Evolutionary conservation across 1,284 basidiomycete species (phyloP).

Genomic region (Trichosporon coremiiforme): DNA sequence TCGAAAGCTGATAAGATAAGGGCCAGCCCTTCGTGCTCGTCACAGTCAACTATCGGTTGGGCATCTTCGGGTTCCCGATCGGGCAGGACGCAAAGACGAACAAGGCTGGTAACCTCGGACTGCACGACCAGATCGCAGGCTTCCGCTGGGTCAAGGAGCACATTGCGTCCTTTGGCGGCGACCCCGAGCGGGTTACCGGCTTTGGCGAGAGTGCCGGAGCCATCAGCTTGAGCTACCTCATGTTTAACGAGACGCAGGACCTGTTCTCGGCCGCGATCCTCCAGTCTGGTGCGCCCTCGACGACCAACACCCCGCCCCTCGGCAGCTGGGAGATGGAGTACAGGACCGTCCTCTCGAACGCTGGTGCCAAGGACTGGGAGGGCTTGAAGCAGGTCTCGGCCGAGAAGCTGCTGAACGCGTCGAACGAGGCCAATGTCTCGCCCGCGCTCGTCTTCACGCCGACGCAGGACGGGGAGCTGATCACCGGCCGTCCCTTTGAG

Average conservation of each 20-base stretch:
- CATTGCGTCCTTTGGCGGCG: slow-evolving; percentile 60
- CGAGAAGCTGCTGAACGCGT: slow-evolving; percentile 39
- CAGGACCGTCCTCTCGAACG: slow-evolving; percentile 23
- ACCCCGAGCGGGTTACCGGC: slow-evolving; percentile 50
- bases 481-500: slow-evolving; percentile 45
- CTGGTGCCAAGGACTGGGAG: slow-evolving; percentile 12
- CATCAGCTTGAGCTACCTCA: slow-evolving; percentile 46
- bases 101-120: slow-evolving; percentile 51
- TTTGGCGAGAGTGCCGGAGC: slow-evolving; percentile 56
- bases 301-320: slow-evolving; percentile 36
- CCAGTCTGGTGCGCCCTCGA: slow-evolving; percentile 52
- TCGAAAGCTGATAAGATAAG: slow-evolving; percentile 29
- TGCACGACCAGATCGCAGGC: slow-evolving; percentile 57
- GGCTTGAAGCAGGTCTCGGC: slow-evolving; percentile 47
- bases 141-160: slow-evolving; percentile 60
- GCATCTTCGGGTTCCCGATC: slow-evolving; percentile 55
- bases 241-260: slow-evolving; percentile 40
- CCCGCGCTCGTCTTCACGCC: slow-evolving; percentile 30
- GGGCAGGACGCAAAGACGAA: slow-evolving; percentile 48
- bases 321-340: slow-evolving; percentile 44
- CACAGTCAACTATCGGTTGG: slow-evolving; percentile 58
- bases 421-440: not conserved
- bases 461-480: slow-evolving; percentile 48
- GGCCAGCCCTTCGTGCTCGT: slow-evolving; percentile 55
- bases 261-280: slow-evolving; percentile 56